Evolutionary conservation across 371 early-diverging fungal species (phyloP), one percentile per base, ranked within the genome.

Genomic region (Mucor sp.): DNA sequence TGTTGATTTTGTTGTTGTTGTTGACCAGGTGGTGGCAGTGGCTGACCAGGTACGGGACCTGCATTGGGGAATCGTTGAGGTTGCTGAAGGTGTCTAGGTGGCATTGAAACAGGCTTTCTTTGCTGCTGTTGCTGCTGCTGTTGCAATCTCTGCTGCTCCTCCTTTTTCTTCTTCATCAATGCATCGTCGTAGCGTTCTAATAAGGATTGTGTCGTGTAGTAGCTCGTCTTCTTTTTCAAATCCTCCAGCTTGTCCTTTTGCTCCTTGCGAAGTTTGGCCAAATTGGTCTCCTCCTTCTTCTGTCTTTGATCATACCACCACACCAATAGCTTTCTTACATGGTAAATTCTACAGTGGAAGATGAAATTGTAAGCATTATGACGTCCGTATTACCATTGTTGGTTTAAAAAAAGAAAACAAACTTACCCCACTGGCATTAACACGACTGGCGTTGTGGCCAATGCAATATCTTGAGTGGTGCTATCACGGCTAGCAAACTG

Each of bases 191-290:
- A 98, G 50, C 93, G 86, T 74, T 99, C 97, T 33, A 99, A 77
- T 41, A 99, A 80, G 17, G 85, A 93, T 72, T 95, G 93, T 19
- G 97, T 97, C 21, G 89, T 82, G 67, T 95, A 93, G 74, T 92
- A 97, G 4, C 90, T 86, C 0, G 92, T 92, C 69, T 93, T 95
- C 62, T 92, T 93, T 75, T 97, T 97, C 63, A 95, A 73, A 69
- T 94, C 94, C 44, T 96, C 94, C n/a, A 97, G 76, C 76, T 91
- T 88, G 62, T 81, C 78, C 41, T 85, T 85, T 71, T 90, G 88
- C 65, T 85, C 80, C 53, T 85, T 78, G 53, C 83, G 83, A 48
- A 92, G 74, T 6, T 72, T 69, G 7, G 80, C 77, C 30, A 90
- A 71, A 7, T 80, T 69, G 5, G 79, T 59, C 68, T 82, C 89